phyloP scores from a whole-genome alignment of 257 asterid genomes.

The Capsicum baccatum region DNA sequence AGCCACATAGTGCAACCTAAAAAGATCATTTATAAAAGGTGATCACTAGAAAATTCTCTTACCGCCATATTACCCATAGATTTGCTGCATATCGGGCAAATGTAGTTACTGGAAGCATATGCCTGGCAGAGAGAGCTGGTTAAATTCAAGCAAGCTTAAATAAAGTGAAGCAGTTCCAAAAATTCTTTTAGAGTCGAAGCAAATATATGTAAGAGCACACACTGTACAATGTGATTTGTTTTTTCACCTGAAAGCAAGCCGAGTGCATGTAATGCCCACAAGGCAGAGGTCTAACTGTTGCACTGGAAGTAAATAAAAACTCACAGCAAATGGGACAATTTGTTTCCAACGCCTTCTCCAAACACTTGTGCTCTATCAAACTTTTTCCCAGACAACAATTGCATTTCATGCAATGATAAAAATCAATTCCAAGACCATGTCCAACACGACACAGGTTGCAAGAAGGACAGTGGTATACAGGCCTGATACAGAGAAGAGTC shows the following conservation, averaged over 20 bases:
- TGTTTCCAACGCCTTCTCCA: constrained; percentile 55
- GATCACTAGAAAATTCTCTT: constrained; percentile 27
- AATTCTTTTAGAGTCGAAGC: not conserved
- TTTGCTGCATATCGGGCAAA: constrained; percentile 59
- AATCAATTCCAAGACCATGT: constrained; percentile 54
- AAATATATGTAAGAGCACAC: not conserved
- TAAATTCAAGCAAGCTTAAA: not conserved
- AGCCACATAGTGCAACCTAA: not conserved
- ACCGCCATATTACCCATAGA: constrained; percentile 62
- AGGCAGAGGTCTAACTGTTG: constrained; percentile 49
- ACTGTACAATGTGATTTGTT: not conserved
- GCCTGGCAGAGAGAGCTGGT: constrained; percentile 37
- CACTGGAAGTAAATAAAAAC: constrained; percentile 54
- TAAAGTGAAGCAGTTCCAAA: not conserved
- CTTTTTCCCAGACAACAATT: constrained; percentile 53
- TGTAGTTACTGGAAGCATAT: constrained; percentile 50
- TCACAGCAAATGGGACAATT: constrained; percentile 61
- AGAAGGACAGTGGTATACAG: constrained; percentile 55
- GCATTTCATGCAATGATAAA: constrained; percentile 58
- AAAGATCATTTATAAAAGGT: not conserved
- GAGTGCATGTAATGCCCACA: constrained; percentile 64
- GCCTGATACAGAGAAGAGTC: constrained; percentile 35
- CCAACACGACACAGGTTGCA: constrained; percentile 61
- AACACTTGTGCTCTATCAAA: constrained; percentile 46
- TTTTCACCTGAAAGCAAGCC: constrained; percentile 56